Base-by-base conservation (phyloP, 1,284 basidiomycete species). In the Xerocomus minutiporus region DNA sequence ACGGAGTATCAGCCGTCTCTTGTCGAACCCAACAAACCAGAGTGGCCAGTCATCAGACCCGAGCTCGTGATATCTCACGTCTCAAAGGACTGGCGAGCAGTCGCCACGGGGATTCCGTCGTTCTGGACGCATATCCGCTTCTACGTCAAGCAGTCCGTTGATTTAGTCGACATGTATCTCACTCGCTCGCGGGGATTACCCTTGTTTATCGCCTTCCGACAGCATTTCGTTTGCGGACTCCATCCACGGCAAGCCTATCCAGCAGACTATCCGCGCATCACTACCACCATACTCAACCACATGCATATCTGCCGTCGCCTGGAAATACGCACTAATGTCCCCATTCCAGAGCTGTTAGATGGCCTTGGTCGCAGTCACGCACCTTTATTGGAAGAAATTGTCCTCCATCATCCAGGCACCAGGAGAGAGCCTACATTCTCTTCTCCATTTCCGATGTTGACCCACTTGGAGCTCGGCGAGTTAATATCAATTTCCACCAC, bases 61-160 rank as follows among this genome's bases (percentile, higher is more conserved):
- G 65, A 68, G 48, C 53, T 66, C n/a, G 29, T 64, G 26, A 23
- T 66, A 40, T 63, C 68, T n/a, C 67, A 68, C 25, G 60, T 70
- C 50, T 66, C 68, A 20, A 66, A 43, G 38, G 49, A 57, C 52
- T 66, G 65, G 65, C 67, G 66, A 48, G 52, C 57, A 11, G 54
- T 68, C 29, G 60, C 59, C 36, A 39, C 57, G 26, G 60, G 45
- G 46, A 68, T 46, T 11, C 54, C 67, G 12, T 55, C 53, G 1
- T 49, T 66, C 38, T 66, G 65, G 68, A 65, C 62, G 6, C 50
- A 57, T 32, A 60, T 66, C 34, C 56, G 31, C 41, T 62, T 66
- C 32, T 57, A 57, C 44, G 46, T 70, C 55, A 44, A 56, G n/a
- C 68, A 66, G 44, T 62, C 66, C 28, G 31, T 42, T 26, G 55